Conservation (phyloP, 306 rosid genomes). For the Castanospermum australe region DNA sequence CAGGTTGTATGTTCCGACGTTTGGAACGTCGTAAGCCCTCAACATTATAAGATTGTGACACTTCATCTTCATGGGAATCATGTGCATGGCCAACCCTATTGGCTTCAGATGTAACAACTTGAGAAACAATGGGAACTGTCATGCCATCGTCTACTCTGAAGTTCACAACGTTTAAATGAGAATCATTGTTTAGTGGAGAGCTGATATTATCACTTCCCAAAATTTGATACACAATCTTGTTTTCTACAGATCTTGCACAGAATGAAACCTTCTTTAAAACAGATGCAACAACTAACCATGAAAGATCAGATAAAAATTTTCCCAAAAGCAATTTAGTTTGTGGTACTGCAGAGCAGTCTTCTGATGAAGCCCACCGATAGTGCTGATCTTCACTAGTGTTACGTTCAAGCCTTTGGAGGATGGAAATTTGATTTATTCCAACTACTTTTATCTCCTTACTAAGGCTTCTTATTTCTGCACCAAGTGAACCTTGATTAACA, state of each 20-base stretch:
- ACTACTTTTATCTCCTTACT: constrained; percentile 51
- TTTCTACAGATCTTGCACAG: constrained; percentile 61
- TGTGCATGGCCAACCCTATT: constrained; percentile 15
- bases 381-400: constrained; percentile 46
- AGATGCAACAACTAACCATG: constrained; percentile 83
- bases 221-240: constrained; percentile 72
- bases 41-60: constrained; percentile 31
- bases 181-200: constrained; percentile 28
- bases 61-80: constrained; percentile 34
- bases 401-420: constrained; percentile 68
- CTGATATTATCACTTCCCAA: constrained; percentile 31
- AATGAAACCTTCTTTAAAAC: constrained; percentile 56
- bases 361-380: constrained; percentile 76
- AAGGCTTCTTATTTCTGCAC: constrained; percentile 62
- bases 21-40: constrained; percentile 79
- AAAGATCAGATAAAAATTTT: constrained; percentile 61
- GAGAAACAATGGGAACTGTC: constrained; percentile 46
- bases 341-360: constrained; percentile 54
- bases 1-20: constrained; percentile 80
- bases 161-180: constrained; percentile 45
- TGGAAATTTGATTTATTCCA: constrained; percentile 58
- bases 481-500: constrained; percentile 77
- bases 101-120: constrained; percentile 36
- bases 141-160: constrained; percentile 55
- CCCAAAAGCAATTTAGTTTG: constrained; percentile 71